Percentiles rank a stretch among this genome's conserved stretches.
Conservation (phyloP, 83 land plant species). For the Picea mariana region DNA sequence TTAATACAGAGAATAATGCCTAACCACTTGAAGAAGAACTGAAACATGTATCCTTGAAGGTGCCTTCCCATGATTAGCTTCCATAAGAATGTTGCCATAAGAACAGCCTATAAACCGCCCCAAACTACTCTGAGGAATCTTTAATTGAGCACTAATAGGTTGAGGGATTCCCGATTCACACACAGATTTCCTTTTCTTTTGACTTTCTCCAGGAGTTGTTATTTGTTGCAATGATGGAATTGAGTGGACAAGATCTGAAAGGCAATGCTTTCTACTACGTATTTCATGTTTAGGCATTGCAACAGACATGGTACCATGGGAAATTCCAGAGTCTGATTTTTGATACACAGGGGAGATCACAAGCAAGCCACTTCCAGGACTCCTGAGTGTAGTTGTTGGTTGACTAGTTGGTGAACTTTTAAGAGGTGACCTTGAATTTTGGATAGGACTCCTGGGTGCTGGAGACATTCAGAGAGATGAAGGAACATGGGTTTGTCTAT, state of each 20-base stretch:
- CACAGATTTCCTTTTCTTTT: conserved; percentile 55
- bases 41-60: conserved; percentile 66
- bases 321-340: too few species aligned
- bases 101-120: conserved; percentile 34
- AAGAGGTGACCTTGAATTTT: conserved; percentile 22
- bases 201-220: conserved; percentile 17
- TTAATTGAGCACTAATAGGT: conserved; percentile 18
- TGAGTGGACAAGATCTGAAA: conserved; percentile 47
- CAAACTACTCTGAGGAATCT: conserved; percentile 13
- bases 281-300: conserved; percentile 6
- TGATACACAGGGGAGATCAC: too few species aligned
- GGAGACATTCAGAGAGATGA: conserved; percentile 17
- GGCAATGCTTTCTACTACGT: conserved; percentile 48
- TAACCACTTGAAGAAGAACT: conserved; percentile 80
- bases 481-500: conserved; percentile 21
- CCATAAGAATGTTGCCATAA: conserved; percentile 64
- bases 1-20: conserved; percentile 86
- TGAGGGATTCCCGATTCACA: conserved; percentile 22
- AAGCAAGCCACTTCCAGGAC: too few species aligned
- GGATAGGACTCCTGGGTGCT: conserved; percentile 21
- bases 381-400: too few species aligned
- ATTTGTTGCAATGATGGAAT: conserved; percentile 59
- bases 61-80: conserved; percentile 87
- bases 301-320: too few species aligned
- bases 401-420: conserved; percentile 27